These are phyloP conservation scores for Massospora cicadina DNA, from an alignment of 371 early-diverging fungal species.

Conservation along the genomic window DNA sequence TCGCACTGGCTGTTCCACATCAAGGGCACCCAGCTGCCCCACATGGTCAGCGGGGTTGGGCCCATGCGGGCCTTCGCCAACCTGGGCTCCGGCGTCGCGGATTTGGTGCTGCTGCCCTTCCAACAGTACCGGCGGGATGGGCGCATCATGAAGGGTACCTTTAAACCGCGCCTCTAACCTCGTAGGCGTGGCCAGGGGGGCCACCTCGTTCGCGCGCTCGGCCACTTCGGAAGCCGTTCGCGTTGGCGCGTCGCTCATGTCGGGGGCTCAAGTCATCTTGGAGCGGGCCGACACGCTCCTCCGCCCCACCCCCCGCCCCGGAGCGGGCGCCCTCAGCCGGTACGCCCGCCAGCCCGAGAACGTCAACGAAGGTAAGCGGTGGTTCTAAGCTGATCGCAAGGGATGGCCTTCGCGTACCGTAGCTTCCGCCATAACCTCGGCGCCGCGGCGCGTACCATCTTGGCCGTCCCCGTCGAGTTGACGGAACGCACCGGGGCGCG, in stretches of 20 bases:
- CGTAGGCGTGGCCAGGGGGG: conserved; percentile 59
- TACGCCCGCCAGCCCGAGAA: conserved; percentile 70
- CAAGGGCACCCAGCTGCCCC: conserved; percentile 65
- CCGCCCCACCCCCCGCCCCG: conserved; percentile 9
- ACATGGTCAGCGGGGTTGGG: conserved; percentile 77
- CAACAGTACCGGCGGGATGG: conserved; percentile 89
- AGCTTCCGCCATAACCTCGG: conserved; percentile 57
- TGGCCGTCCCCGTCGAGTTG: conserved; percentile 77
- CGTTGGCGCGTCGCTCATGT: conserved; percentile 67
- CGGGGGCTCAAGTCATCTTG: conserved; percentile 75
- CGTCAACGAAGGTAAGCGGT: conserved; percentile 40
- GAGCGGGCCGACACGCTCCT: conserved; percentile 77
- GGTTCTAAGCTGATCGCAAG: neutral
- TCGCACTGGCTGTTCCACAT: conserved; percentile 81
- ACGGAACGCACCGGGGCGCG: conserved; percentile 39
- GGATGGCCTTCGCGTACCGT: conserved; percentile 61
- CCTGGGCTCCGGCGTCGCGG: conserved; percentile 77
- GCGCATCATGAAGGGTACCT: conserved; percentile 55
- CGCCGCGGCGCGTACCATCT: conserved; percentile 65
- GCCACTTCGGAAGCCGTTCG: conserved; percentile 82
- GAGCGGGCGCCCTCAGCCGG: conserved; percentile 31
- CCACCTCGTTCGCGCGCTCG: conserved; percentile 69
- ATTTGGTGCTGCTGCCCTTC: conserved; percentile 78
- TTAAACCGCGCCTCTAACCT: neutral
- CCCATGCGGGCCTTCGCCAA: conserved; percentile 80